phyloP scores from a whole-genome alignment of 2,329 filamentous ascomycete genomes.

The Xylariales sp. region DNA sequence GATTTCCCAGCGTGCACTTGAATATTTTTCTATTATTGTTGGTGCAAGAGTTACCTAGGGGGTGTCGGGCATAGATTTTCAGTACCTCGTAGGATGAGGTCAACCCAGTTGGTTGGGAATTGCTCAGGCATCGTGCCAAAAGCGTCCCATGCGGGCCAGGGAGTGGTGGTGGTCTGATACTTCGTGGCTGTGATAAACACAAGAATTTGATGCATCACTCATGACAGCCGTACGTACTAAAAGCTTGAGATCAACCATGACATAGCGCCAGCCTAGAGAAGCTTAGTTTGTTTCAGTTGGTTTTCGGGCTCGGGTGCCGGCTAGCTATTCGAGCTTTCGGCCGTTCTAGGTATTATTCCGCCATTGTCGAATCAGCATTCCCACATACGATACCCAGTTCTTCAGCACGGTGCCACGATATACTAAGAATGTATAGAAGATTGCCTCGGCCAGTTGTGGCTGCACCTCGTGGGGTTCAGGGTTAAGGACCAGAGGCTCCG shows the following conservation, averaged over 20 bases:
- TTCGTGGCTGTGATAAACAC: slow-evolving; percentile 18
- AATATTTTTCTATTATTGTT: slow-evolving; percentile 1
- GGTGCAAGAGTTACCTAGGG: neutral
- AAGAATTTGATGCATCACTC: slow-evolving; percentile 13
- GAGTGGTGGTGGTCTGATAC: slow-evolving; percentile 19
- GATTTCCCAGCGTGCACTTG: neutral
- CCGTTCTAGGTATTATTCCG: slow-evolving; percentile 32
- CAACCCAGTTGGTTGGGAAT: slow-evolving; percentile 25
- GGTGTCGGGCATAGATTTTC: slow-evolving; percentile 10
- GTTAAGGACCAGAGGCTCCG: neutral
- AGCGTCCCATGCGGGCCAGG: slow-evolving; percentile 12
- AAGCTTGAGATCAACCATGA: slow-evolving; percentile 22
- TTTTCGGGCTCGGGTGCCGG: slow-evolving; percentile 38
- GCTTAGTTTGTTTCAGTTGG: slow-evolving; percentile 40
- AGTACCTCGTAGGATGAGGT: slow-evolving; percentile 14
- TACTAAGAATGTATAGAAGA: neutral
- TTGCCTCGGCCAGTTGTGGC: slow-evolving; percentile 4
- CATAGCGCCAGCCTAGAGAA: slow-evolving; percentile 29
- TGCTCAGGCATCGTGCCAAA: slow-evolving; percentile 22
- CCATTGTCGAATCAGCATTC: slow-evolving; percentile 40
- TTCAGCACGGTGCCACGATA: neutral
- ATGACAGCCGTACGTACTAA: slow-evolving; percentile 2
- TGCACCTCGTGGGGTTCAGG: slow-evolving; percentile 6
- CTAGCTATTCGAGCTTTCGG: slow-evolving; percentile 22
- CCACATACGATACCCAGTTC: slow-evolving; percentile 17